Conservation (phyloP, 169 alveolate species). For the Cryptosporidium baileyi region DNA sequence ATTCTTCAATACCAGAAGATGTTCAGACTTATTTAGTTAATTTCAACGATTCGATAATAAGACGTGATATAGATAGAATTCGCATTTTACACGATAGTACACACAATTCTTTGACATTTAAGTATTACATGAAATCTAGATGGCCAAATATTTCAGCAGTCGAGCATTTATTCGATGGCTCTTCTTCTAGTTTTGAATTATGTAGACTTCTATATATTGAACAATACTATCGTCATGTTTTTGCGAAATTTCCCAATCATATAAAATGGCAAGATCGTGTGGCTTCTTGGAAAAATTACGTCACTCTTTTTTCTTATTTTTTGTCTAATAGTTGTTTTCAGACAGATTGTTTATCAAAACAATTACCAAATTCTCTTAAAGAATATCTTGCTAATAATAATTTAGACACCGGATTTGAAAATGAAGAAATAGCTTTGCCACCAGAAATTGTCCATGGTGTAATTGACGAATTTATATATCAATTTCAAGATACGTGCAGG, state of each 20-base stretch:
- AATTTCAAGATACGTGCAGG: constrained; percentile 64
- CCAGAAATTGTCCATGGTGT: constrained; percentile 33
- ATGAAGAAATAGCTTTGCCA: constrained; percentile 20
- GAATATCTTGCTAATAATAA: constrained; percentile 12
- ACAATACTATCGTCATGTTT: constrained; percentile 64
- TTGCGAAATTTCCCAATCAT: constrained; percentile 59
- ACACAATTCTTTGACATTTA: constrained; percentile 22
- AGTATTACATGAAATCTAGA: constrained; percentile 46
- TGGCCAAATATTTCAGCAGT: constrained; percentile 57
- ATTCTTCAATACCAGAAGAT: constrained; percentile 38
- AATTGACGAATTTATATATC: constrained; percentile 57
- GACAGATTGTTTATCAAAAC: background rate
- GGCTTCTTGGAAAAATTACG: constrained; percentile 54
- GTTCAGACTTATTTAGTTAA: constrained; percentile 34
- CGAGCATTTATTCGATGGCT: constrained; percentile 15
- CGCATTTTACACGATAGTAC: constrained; percentile 20
- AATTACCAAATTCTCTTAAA: constrained; percentile 1
- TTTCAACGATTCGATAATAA: constrained; percentile 7
- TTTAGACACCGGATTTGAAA: background rate
- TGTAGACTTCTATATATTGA: constrained; percentile 20
- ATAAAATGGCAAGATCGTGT: constrained; percentile 65
- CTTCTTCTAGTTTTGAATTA: background rate
- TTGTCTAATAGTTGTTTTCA: background rate
- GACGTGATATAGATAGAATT: constrained; percentile 53
- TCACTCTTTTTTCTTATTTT: constrained; percentile 15